Percentiles rank a stretch among this genome's conserved stretches.
phyloP scores from a whole-genome alignment of 2,329 filamentous ascomycete species.

The Nannizzia gypsea region DNA sequence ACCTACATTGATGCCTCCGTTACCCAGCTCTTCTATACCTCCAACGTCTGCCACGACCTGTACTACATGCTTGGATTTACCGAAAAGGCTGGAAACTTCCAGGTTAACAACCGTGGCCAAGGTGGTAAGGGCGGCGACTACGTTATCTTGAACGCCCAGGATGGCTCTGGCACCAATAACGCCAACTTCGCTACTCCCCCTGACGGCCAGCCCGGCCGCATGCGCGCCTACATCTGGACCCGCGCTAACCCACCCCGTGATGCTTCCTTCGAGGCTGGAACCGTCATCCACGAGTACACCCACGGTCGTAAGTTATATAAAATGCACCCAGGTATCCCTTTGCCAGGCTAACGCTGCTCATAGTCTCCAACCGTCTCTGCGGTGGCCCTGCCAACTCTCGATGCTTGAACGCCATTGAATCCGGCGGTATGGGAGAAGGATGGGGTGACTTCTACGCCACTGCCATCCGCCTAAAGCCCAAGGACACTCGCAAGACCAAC shows the following conservation, averaged over 20 bases:
- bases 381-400: slow-evolving; percentile 11
- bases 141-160: slow-evolving; percentile 12
- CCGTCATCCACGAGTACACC: slow-evolving; percentile 12
- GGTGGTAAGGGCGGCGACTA: slow-evolving; percentile 11
- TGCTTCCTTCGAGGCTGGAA: slow-evolving; percentile 11
- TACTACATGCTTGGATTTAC: slow-evolving; percentile 11
- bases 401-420: slow-evolving; percentile 11
- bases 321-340: background rate
- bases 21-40: slow-evolving; percentile 12
- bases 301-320: slow-evolving; percentile 11
- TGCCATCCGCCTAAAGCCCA: slow-evolving; percentile 9
- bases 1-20: slow-evolving; percentile 11
- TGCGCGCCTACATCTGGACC: slow-evolving; percentile 13
- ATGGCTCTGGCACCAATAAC: slow-evolving; percentile 12
- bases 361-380: slow-evolving; percentile 13
- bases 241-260: slow-evolving; percentile 10
- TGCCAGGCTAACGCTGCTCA: background rate
- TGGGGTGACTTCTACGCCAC: slow-evolving; percentile 14
- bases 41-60: slow-evolving; percentile 12
- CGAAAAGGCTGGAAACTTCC: slow-evolving; percentile 12
- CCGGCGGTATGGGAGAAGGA: slow-evolving; percentile 14
- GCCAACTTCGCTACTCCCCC: slow-evolving; percentile 14
- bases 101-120: slow-evolving; percentile 9
- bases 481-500: slow-evolving; percentile 8
- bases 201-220: slow-evolving; percentile 12